Evolutionary conservation across 768 basidiomycete species (phyloP), one percentile per base, ranked within the genome.

Genomic region (Austroboletus eburneus): DNA sequence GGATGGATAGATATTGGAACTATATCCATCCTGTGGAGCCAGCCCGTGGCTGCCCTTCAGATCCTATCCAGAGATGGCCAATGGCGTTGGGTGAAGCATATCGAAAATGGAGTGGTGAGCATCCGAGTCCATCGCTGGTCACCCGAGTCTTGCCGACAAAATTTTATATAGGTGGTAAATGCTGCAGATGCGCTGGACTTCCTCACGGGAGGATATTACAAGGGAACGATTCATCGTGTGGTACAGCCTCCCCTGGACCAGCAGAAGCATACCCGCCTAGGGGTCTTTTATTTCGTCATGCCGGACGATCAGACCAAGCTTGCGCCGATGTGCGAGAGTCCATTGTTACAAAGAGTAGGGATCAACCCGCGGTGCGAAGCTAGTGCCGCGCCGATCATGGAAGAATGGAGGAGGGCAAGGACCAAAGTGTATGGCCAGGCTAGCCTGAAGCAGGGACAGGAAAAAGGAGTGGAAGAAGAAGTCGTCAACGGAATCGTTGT

Each of bases 31-130:
- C 61, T 85, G 3, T 83, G 76, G 70, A 78, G 77, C 39, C 81
- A 85, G 50, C 80, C 81, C 3, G 72, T 82, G 4, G 70, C 75
- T 5, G 80, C 71, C 0, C 67, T 83, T 9, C 81, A 83, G 40
- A 81, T 85, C 33, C 62, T 80, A 7, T 70, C 71, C 0, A 70
- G 54, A 3, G 78, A 80, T 25, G 75, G 74, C 1, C 65, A 61
- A 30, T 83, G 81, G 80, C 71, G 69, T 29, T 80, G 79, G 77
- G 72, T 81, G n/a, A 74, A 67, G 45, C 79, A 83, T 49, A 68
- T 80, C 9, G 76, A 79, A 5, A 78, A 81, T 47, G 79, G 78
- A 0, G 60, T 83, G 22, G 80, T 81, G 48, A 37, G 68, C 10
- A 4, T 17, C 10, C 4, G 3, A 10, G 18, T 4, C 18, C n/a